phyloP scores from a whole-genome alignment of 1,139 yeast genomes.

The Kurtzmaniella natalensis region DNA sequence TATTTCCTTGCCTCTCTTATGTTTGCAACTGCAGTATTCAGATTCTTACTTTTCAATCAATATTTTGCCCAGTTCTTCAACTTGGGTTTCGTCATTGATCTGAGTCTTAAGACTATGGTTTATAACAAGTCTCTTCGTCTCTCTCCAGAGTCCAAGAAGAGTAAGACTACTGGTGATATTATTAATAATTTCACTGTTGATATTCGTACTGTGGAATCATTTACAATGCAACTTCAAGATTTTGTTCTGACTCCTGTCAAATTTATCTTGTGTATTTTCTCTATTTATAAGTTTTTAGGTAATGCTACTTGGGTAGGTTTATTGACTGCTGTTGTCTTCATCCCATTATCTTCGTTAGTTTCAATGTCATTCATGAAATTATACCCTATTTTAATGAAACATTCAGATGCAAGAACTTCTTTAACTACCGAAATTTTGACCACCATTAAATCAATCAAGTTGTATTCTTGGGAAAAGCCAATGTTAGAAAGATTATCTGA shows the following conservation, averaged over 20 bases:
- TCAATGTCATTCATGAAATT: constrained; percentile 13
- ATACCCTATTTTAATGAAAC: constrained; percentile 18
- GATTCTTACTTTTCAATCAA: constrained; percentile 19
- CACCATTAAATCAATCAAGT: constrained; percentile 50
- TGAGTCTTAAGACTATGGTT: constrained; percentile 19
- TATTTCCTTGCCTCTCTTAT: constrained; percentile 16
- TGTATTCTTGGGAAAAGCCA: constrained; percentile 83
- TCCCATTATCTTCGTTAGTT: constrained; percentile 18
- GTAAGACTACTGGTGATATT: constrained; percentile 26
- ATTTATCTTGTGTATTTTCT: constrained; percentile 16
- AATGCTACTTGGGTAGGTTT: constrained; percentile 24
- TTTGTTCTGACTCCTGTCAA: constrained; percentile 19
- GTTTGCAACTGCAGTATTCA: constrained; percentile 14
- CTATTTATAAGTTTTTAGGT: constrained; percentile 21
- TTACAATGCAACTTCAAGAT: constrained; percentile 16
- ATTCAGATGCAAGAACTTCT: constrained; percentile 23
- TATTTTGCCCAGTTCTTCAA: constrained; percentile 16
- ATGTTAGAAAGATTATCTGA: constrained; percentile 60
- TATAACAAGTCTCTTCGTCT: constrained; percentile 23
- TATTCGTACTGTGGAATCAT: constrained; percentile 15
- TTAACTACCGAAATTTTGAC: constrained; percentile 24
- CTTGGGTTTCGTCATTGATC: constrained; percentile 30
- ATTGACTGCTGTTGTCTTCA: constrained; percentile 16
- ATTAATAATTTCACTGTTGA: constrained; percentile 25
- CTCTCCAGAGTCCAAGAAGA: constrained; percentile 23